phyloP scores from a whole-genome alignment of 148 eudicot species.

The Chenopodium suecicum region DNA sequence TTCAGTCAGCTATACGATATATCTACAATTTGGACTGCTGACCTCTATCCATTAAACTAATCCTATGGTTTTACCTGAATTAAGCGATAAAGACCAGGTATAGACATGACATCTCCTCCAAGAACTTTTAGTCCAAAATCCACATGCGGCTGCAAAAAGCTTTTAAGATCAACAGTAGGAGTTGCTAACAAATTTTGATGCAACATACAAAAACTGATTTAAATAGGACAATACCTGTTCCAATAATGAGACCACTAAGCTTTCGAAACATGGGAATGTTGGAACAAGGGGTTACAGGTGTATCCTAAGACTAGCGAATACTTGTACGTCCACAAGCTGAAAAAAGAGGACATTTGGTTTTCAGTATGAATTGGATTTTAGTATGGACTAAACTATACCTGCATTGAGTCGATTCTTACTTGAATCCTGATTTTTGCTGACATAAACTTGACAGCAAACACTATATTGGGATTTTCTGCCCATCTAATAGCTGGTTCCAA shows the following conservation, averaged over 20 bases:
- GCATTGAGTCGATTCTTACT: constrained; percentile 33
- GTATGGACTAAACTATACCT: not conserved
- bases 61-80: constrained; percentile 65
- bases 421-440: constrained; percentile 60
- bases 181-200: not conserved
- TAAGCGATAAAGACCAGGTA: constrained; percentile 84
- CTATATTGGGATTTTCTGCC: constrained; percentile 88
- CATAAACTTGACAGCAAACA: constrained; percentile 48
- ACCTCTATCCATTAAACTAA: constrained; percentile 24
- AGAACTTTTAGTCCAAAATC: constrained; percentile 82
- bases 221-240: constrained; percentile 48
- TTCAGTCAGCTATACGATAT: constrained; percentile 16
- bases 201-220: not conserved
- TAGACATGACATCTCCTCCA: constrained; percentile 90
- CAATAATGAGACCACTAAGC: constrained; percentile 63
- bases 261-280: constrained; percentile 79
- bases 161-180: constrained; percentile 8
- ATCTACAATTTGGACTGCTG: constrained; percentile 10
- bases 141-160: constrained; percentile 62
- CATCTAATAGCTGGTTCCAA: constrained; percentile 86
- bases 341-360: constrained; percentile 26
- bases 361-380: constrained; percentile 12
- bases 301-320: constrained; percentile 63
- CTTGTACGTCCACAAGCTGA: constrained; percentile 86
- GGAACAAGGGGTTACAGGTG: constrained; percentile 85